These are phyloP conservation scores for Floccularia luteovirens DNA, from an alignment of 768 basidiomycete genomes.

Conservation along the genomic window DNA sequence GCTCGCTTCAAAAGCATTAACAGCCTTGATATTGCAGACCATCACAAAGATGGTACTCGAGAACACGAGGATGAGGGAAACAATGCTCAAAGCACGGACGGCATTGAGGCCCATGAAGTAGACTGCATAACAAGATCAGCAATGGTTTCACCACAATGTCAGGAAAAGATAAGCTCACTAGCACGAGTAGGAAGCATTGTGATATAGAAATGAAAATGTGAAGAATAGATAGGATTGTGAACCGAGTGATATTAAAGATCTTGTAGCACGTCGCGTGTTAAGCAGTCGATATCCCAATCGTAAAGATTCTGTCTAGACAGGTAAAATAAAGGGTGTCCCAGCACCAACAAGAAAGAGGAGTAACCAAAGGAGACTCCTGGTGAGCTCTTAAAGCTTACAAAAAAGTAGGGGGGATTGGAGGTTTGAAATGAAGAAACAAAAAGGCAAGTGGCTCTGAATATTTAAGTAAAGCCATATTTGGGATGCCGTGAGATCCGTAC, in stretches of 20 bases:
- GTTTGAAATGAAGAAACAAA: too few species aligned
- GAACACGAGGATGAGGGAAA: slow-evolving; percentile 77
- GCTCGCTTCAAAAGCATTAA: slow-evolving; percentile 54
- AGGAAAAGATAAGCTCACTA: slow-evolving; percentile 14
- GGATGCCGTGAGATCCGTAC: too few species aligned
- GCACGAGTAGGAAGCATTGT: slow-evolving; percentile 25
- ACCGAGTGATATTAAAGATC: too few species aligned
- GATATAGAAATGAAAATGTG: slow-evolving; percentile 3
- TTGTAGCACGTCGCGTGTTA: too few species aligned
- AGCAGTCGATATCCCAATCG: too few species aligned
- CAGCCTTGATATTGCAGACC: slow-evolving; percentile 69
- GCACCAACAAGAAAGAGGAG: slow-evolving; percentile 17
- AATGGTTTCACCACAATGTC: neutral
- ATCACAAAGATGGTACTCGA: slow-evolving; percentile 66
- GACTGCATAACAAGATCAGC: slow-evolving; percentile 16
- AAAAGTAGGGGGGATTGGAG: neutral
- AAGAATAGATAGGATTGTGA: too few species aligned
- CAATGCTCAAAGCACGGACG: slow-evolving; percentile 67
- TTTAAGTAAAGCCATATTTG: too few species aligned
- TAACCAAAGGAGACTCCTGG: neutral
- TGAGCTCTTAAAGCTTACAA: neutral
- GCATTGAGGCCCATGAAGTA: slow-evolving; percentile 72
- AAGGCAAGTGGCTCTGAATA: too few species aligned
- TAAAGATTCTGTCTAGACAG: slow-evolving; percentile 3
- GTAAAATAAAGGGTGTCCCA: slow-evolving; percentile 18